A percentile compares a stretch with the other conserved stretches of the same genome.
Evolutionary conservation across 306 rosid genomes (phyloP).

Genomic region (Trifolium subterraneum): DNA sequence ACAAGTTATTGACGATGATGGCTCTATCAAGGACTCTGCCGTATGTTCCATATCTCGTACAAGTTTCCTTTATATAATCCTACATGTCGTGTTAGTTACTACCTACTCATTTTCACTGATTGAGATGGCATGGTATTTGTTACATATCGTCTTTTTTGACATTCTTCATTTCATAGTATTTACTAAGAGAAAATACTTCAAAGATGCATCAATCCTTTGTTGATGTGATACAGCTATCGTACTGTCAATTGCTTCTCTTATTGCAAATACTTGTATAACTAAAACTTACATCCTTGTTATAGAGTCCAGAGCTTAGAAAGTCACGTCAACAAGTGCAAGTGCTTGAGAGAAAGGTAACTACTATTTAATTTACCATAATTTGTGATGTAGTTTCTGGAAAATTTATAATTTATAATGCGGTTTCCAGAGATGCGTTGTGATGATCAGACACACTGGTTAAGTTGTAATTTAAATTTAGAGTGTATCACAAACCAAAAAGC

Average conservation of each 20-base stretch:
- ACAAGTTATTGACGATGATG: constrained; percentile 82
- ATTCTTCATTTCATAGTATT: constrained; percentile 8
- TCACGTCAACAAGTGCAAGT: constrained; percentile 69
- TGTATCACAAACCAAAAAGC: neutral
- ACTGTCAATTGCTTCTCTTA: constrained; percentile 33
- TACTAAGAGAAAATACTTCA: constrained; percentile 23
- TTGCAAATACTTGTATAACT: constrained; percentile 31
- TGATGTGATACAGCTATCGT: constrained; percentile 30
- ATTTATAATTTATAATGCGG: neutral
- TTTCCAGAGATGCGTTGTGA: constrained; percentile 4
- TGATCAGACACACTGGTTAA: constrained; percentile 19
- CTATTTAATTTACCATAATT: constrained; percentile 26
- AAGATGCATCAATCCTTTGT: constrained; percentile 28
- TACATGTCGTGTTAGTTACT: constrained; percentile 6
- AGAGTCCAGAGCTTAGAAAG: constrained; percentile 77
- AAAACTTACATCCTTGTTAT: constrained; percentile 30
- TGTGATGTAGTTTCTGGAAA: constrained; percentile 10
- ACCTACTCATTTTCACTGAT: constrained; percentile 33
- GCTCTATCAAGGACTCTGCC: constrained; percentile 89
- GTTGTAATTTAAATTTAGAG: constrained; percentile 32
- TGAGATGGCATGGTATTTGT: constrained; percentile 37
- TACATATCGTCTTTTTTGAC: constrained; percentile 20
- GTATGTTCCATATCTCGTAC: constrained; percentile 58
- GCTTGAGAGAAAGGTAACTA: constrained; percentile 79
- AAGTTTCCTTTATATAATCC: constrained; percentile 24